A percentile compares a stretch with the other conserved stretches of the same genome.
phyloP scores from a whole-genome alignment of 495 filamentous ascomycete species.

The Aspergillus sclerotiicarbonarius region DNA sequence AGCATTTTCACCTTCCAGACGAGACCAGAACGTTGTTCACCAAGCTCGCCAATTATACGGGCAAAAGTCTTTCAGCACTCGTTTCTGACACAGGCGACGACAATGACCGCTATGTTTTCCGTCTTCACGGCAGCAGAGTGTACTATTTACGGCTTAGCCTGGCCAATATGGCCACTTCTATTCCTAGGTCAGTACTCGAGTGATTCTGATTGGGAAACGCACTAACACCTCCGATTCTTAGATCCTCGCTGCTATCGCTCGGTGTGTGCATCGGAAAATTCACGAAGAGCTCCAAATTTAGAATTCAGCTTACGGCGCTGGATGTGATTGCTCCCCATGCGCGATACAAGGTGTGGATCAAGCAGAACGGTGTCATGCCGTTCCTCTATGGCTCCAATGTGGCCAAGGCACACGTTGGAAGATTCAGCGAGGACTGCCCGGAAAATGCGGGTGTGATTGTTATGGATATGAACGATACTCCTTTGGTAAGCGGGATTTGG shows the following conservation, averaged over 20 bases:
- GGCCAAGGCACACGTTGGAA: constrained; percentile 86
- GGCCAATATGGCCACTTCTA: constrained; percentile 83
- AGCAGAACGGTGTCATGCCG: constrained; percentile 88
- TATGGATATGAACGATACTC: constrained; percentile 43
- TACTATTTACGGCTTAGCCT: constrained; percentile 86
- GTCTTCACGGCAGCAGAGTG: constrained; percentile 72
- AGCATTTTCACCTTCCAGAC: constrained; percentile 11
- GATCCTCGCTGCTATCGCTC: constrained; percentile 75
- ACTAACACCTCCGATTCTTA: constrained; percentile 32
- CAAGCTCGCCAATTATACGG: constrained; percentile 84
- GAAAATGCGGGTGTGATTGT: constrained; percentile 45
- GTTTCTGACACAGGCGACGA: constrained; percentile 71
- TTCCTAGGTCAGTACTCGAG: constrained; percentile 74
- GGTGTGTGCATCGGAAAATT: constrained; percentile 87
- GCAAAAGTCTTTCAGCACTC: constrained; percentile 72
- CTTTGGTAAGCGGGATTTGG: constrained; percentile 42
- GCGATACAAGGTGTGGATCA: constrained; percentile 92
- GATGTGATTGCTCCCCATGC: constrained; percentile 85
- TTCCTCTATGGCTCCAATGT: constrained; percentile 89
- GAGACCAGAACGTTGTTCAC: constrained; percentile 73
- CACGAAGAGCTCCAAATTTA: constrained; percentile 85
- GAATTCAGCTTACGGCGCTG: constrained; percentile 49
- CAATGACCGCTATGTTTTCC: constrained; percentile 75
- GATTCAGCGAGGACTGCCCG: constrained; percentile 80
- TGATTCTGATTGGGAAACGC: constrained; percentile 19